Percentiles rank a stretch among this genome's conserved stretches.
These are phyloP conservation scores for Saccharomycodes ludwigii DNA, from an alignment of 805 yeast species.

Conservation along the genomic window DNA sequence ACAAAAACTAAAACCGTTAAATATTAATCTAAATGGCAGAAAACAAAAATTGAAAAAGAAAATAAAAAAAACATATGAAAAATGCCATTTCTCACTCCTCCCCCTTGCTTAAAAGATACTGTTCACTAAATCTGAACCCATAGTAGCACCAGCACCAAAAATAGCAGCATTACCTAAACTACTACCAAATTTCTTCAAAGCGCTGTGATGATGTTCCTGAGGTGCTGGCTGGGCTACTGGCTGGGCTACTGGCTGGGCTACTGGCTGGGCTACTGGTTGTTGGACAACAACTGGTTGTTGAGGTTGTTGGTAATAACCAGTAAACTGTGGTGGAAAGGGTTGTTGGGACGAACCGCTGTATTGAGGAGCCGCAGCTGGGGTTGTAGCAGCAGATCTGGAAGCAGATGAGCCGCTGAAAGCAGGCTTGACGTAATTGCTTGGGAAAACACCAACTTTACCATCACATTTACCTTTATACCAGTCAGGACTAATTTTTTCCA, in stretches of 20 bases:
- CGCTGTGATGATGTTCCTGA: conserved; percentile 22
- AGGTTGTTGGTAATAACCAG: conserved; percentile 31
- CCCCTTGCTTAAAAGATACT: conserved; percentile 45
- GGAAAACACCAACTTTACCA: conserved; percentile 69
- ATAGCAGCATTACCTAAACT: conserved; percentile 86
- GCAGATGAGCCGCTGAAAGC: conserved; percentile 12
- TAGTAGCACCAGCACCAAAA: conserved; percentile 93
- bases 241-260: conserved; percentile 10
- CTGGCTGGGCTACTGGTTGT: conserved; percentile 15
- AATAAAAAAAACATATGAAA: conserved; percentile 2
- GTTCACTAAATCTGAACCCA: conserved; percentile 74
- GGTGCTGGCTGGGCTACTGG: conserved; percentile 23
- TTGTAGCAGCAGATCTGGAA: conserved; percentile 8
- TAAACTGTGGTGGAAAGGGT: conserved; percentile 41
- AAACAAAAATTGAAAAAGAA: neutral
- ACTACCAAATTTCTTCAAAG: conserved; percentile 54
- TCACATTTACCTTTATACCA: conserved; percentile 82
- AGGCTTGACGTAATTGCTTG: conserved; percentile 66
- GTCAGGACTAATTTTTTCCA: conserved; percentile 65
- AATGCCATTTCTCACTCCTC: neutral
- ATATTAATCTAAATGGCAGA: conserved; percentile 1
- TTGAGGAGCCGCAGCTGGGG: neutral
- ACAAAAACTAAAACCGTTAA: neutral
- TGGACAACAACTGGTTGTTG: conserved; percentile 11
- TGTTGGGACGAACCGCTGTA: conserved; percentile 8